Percentiles rank a stretch among this genome's conserved stretches.
These are phyloP conservation scores for Podospora didyma DNA, from an alignment of 495 filamentous ascomycete genomes.

Conservation along the genomic window DNA sequence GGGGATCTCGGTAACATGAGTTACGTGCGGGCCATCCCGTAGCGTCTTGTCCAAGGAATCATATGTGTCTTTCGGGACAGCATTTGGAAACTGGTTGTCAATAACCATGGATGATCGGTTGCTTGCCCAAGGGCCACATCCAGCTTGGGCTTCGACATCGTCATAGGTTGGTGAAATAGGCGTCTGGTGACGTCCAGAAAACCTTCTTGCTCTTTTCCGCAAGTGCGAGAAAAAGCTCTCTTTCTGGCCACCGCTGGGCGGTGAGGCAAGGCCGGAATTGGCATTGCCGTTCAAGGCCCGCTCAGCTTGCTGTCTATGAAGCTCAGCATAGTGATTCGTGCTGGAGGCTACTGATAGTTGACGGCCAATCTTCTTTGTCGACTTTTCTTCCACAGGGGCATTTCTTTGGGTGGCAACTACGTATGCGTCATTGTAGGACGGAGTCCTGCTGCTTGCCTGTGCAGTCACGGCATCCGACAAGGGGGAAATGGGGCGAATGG, in stretches of 20 bases:
- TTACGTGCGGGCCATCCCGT: constrained; percentile 48
- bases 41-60: constrained; percentile 76
- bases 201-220: constrained; percentile 84
- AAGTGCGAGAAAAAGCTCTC: constrained; percentile 98
- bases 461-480: constrained; percentile 89
- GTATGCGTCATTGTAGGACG: constrained; percentile 46
- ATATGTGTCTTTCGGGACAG: constrained; percentile 52
- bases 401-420: constrained; percentile 23
- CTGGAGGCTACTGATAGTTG: constrained; percentile 95
- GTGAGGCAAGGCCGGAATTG: constrained; percentile 59
- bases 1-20: constrained; percentile 60
- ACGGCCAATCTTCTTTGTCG: constrained; percentile 87
- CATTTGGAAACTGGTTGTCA: constrained; percentile 55
- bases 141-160: constrained; percentile 87
- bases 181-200: constrained; percentile 85
- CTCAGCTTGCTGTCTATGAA: constrained; percentile 88
- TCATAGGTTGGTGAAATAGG: constrained; percentile 69
- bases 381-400: constrained; percentile 57
- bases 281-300: constrained; percentile 80
- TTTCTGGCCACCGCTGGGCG: constrained; percentile 65
- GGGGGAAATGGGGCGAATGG: constrained; percentile 91
- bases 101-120: constrained; percentile 81
- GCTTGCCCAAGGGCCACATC: constrained; percentile 81
- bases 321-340: constrained; percentile 81
- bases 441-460: constrained; percentile 59